These are phyloP conservation scores for Magnusiomyces ingens DNA, from an alignment of 1,139 yeast species.

Conservation along the genomic window DNA sequence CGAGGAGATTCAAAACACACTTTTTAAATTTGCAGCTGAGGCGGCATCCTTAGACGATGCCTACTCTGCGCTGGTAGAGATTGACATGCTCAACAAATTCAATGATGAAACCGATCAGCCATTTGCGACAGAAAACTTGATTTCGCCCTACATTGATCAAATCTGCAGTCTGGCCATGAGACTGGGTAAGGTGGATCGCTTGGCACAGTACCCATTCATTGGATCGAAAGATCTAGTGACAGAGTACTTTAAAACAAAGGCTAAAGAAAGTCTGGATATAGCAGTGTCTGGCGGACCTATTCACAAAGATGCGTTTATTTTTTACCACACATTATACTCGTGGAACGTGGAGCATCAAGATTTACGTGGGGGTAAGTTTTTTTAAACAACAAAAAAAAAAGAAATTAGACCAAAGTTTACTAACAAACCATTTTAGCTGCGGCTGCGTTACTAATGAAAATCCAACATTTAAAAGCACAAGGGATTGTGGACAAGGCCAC, in stretches of 20 bases:
- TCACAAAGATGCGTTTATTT: conserved; percentile 14
- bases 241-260: conserved; percentile 18
- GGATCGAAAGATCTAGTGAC: conserved; percentile 27
- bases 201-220: conserved; percentile 30
- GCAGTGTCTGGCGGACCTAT: conserved; percentile 7
- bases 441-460: conserved; percentile 21
- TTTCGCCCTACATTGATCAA: conserved; percentile 15
- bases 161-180: conserved; percentile 22
- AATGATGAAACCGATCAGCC: conserved; percentile 7
- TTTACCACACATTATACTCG: conserved; percentile 28
- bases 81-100: conserved; percentile 13
- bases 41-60: conserved; percentile 27
- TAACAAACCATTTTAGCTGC: conserved; percentile 18
- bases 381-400: conserved; percentile 11
- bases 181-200: conserved; percentile 20
- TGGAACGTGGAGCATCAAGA: conserved; percentile 33
- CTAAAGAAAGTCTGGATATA: neutral
- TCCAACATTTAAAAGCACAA: conserved; percentile 17
- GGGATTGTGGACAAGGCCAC: conserved; percentile 9
- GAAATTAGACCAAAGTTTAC: neutral
- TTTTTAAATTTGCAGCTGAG: conserved; percentile 24
- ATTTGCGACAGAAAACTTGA: conserved; percentile 4
- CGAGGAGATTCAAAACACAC: conserved; percentile 14
- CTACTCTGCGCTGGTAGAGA: conserved; percentile 28
- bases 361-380: conserved; percentile 24